A percentile compares a stretch with the other conserved stretches of the same genome.
These are phyloP conservation scores for Rhizopogon vulgaris DNA, from an alignment of 768 basidiomycete species.

Conservation along the genomic window DNA sequence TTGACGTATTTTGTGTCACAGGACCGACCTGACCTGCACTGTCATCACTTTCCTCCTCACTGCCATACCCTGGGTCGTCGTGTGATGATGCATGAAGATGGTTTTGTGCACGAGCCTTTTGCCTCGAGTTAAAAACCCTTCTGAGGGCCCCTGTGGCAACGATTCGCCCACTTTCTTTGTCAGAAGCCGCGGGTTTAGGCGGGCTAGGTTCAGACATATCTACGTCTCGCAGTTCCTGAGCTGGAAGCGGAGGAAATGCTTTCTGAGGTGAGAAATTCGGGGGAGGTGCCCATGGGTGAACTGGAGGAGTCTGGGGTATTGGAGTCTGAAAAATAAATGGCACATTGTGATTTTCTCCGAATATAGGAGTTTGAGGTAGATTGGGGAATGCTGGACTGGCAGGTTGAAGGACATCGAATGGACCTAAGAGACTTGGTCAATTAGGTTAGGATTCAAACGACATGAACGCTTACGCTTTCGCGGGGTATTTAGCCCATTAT, in stretches of 20 bases:
- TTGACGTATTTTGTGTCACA: slow-evolving; percentile 53
- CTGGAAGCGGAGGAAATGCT: slow-evolving; percentile 43
- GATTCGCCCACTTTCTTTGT: slow-evolving; percentile 36
- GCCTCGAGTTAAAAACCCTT: slow-evolving; percentile 59
- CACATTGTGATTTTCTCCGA: slow-evolving; percentile 59
- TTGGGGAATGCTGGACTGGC: slow-evolving; percentile 28
- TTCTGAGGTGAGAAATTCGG: slow-evolving; percentile 53
- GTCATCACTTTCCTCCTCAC: slow-evolving; percentile 45
- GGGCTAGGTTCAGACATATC: slow-evolving; percentile 75
- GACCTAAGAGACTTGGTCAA: slow-evolving; percentile 30
- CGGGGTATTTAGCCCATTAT: slow-evolving; percentile 46
- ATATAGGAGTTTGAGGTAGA: slow-evolving; percentile 39
- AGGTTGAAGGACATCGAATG: slow-evolving; percentile 37
- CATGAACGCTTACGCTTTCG: slow-evolving; percentile 55
- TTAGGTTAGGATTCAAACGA: slow-evolving; percentile 12
- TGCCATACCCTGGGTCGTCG: slow-evolving; percentile 32
- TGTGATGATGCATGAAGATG: slow-evolving; percentile 13
- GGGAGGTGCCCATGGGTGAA: slow-evolving; percentile 64
- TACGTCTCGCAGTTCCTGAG: slow-evolving; percentile 54
- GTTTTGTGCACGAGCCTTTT: slow-evolving; percentile 35
- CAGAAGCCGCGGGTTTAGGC: slow-evolving; percentile 37
- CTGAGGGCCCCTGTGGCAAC: slow-evolving; percentile 61
- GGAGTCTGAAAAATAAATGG: slow-evolving; percentile 69
- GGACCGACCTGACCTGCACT: slow-evolving; percentile 30
- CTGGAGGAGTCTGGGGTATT: slow-evolving; percentile 33